Evolutionary conservation across 1,139 yeast genomes (phyloP).

Genomic region (Williopsis jadinii): DNA sequence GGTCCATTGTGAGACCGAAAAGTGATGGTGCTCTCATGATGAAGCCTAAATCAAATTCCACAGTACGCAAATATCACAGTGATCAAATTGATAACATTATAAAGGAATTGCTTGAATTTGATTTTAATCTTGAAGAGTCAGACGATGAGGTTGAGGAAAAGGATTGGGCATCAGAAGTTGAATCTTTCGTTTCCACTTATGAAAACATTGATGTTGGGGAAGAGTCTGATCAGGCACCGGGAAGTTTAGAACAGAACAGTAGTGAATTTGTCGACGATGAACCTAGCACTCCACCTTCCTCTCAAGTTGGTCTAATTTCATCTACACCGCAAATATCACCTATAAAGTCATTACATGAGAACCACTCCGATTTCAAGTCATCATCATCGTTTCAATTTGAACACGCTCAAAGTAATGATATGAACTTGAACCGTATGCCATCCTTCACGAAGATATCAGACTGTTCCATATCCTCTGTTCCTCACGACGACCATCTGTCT

Average conservation of each 20-base stretch:
- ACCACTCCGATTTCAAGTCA: neutral
- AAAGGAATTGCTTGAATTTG: too few species aligned
- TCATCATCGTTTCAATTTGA: neutral
- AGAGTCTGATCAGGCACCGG: constrained; percentile 2
- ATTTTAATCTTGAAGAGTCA: neutral
- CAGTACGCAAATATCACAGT: too few species aligned
- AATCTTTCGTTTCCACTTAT: constrained; percentile 19
- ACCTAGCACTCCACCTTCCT: constrained; percentile 19
- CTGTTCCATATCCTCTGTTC: constrained; percentile 9
- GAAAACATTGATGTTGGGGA: constrained; percentile 12
- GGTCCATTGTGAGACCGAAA: neutral
- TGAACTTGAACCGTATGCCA: constrained; percentile 16
- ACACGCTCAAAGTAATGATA: neutral
- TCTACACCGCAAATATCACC: constrained; percentile 22
- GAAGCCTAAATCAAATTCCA: too few species aligned
- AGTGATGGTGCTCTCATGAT: neutral
- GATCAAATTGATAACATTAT: too few species aligned
- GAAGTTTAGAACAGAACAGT: constrained; percentile 5
- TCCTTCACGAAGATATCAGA: constrained; percentile 19
- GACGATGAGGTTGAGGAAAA: neutral
- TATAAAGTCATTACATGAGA: constrained; percentile 17
- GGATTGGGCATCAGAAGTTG: constrained; percentile 8
- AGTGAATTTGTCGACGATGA: constrained; percentile 13
- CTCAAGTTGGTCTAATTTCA: constrained; percentile 16
- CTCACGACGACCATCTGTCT: constrained; percentile 12